Conservation (phyloP, 1,284 basidiomycete species). For the Heterobasidion occidentale region DNA sequence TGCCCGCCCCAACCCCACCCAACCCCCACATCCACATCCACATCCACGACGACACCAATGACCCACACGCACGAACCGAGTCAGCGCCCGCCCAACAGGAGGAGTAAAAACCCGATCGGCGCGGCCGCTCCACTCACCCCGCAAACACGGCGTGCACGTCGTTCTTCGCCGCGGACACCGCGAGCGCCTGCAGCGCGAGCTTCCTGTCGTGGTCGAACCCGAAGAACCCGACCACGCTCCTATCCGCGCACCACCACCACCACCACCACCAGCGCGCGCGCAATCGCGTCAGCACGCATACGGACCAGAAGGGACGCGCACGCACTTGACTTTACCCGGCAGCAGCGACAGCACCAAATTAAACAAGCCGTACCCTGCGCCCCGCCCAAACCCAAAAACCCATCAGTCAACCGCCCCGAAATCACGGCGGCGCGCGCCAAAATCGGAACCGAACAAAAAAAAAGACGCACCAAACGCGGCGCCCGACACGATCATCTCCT, state of each 20-base stretch:
- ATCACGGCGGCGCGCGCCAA: too few species aligned
- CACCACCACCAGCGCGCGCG: too few species aligned
- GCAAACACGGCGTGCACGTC: slow-evolving; percentile 72
- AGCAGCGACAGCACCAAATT: slow-evolving; percentile 72
- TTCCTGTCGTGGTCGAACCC: slow-evolving; percentile 67
- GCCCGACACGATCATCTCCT: slow-evolving; percentile 65
- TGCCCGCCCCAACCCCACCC: slow-evolving; percentile 13
- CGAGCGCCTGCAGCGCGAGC: slow-evolving; percentile 58
- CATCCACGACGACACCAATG: too few species aligned
- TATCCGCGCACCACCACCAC: slow-evolving; percentile 24
- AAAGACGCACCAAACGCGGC: slow-evolving; percentile 56
- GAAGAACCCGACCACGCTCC: slow-evolving; percentile 62
- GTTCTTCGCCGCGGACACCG: slow-evolving; percentile 52
- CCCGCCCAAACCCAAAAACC: neutral
- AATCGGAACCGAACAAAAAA: too few species aligned
- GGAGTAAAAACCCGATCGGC: neutral
- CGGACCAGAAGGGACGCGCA: slow-evolving; percentile 22
- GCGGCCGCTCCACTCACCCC: too few species aligned
- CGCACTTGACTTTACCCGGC: slow-evolving; percentile 60
- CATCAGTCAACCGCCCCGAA: too few species aligned
- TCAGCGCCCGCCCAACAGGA: neutral
- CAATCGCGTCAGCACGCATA: neutral
- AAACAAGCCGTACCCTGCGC: slow-evolving; percentile 57
- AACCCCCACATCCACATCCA: neutral
- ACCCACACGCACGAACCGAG: too few species aligned